phyloP scores from a whole-genome alignment of 2,329 filamentous ascomycete species.

The Alternaria metachromatica region DNA sequence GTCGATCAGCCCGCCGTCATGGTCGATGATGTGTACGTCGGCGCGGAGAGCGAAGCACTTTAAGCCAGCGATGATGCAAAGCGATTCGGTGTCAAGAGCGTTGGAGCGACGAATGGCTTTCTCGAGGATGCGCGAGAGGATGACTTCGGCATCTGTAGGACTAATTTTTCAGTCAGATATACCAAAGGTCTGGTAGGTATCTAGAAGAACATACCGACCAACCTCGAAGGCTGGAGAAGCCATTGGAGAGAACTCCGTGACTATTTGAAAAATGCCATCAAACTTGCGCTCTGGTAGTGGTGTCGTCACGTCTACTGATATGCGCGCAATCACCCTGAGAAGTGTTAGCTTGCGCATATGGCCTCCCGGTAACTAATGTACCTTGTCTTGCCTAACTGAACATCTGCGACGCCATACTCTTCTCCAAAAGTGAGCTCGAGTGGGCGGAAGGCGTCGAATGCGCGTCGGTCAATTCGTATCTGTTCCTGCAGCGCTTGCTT shows the following conservation, averaged over 20 bases:
- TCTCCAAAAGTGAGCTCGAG: constrained; percentile 84
- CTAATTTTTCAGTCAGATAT: constrained; percentile 51
- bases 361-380: constrained; percentile 47
- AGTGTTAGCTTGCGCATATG: constrained; percentile 19
- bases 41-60: constrained; percentile 93
- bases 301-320: constrained; percentile 86
- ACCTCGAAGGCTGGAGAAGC: constrained; percentile 88
- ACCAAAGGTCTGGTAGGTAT: constrained; percentile 1
- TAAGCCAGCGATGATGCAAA: constrained; percentile 88
- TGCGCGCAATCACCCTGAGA: constrained; percentile 77
- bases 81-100: constrained; percentile 91
- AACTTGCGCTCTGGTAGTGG: constrained; percentile 89
- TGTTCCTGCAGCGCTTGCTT: constrained; percentile 80
- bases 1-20: constrained; percentile 90
- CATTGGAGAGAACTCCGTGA: constrained; percentile 90
- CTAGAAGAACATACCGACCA: constrained; percentile 63
- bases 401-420: constrained; percentile 88
- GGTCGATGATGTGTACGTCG: constrained; percentile 88
- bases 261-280: constrained; percentile 93
- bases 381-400: constrained; percentile 90
- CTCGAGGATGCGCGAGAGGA: constrained; percentile 87
- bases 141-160: constrained; percentile 81
- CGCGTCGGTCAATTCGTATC: constrained; percentile 82
- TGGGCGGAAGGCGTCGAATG: constrained; percentile 78
- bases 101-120: constrained; percentile 92